Percentiles rank a stretch among this genome's conserved stretches.
These are phyloP conservation scores for Dichotomocladium elegans DNA, from an alignment of 371 early-diverging fungal species.

Conservation along the genomic window DNA sequence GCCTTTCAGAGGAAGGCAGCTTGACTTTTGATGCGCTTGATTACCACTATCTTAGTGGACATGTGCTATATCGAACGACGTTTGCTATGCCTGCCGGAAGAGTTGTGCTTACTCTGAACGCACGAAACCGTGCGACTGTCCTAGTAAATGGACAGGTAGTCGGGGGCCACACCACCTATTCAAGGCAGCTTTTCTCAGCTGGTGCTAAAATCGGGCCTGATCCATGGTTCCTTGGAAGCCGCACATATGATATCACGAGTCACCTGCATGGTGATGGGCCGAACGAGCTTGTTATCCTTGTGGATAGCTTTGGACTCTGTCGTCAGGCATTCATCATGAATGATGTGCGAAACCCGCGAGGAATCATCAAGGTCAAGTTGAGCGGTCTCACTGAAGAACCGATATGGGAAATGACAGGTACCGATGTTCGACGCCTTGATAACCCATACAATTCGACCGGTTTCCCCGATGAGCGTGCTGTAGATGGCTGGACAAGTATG, in stretches of 20 bases:
- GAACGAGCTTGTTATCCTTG: conserved; percentile 61
- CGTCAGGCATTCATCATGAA: conserved; percentile 74
- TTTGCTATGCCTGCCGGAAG: conserved; percentile 18
- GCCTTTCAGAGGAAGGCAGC: not conserved
- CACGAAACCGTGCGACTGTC: conserved; percentile 68
- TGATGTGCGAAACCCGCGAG: conserved; percentile 76
- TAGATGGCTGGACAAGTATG: conserved; percentile 20
- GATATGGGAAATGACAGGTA: conserved; percentile 75
- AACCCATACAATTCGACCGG: conserved; percentile 66
- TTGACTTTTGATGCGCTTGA: conserved; percentile 47
- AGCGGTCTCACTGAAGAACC: conserved; percentile 35
- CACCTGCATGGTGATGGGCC: conserved; percentile 24
- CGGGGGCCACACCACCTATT: conserved; percentile 80
- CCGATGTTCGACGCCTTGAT: conserved; percentile 58
- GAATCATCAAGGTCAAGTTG: conserved; percentile 61
- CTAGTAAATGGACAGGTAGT: conserved; percentile 64
- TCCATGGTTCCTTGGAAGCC: conserved; percentile 46
- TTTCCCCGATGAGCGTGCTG: conserved; percentile 64
- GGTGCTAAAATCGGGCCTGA: conserved; percentile 80
- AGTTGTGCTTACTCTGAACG: conserved; percentile 57
- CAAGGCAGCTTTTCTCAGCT: conserved; percentile 52
- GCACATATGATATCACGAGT: conserved; percentile 42
- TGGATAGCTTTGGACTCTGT: conserved; percentile 77
- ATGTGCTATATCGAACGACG: conserved; percentile 54
- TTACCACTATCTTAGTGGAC: conserved; percentile 62